These are phyloP conservation scores for Gossypium australe DNA, from an alignment of 345 rosid genomes.

Conservation along the genomic window DNA sequence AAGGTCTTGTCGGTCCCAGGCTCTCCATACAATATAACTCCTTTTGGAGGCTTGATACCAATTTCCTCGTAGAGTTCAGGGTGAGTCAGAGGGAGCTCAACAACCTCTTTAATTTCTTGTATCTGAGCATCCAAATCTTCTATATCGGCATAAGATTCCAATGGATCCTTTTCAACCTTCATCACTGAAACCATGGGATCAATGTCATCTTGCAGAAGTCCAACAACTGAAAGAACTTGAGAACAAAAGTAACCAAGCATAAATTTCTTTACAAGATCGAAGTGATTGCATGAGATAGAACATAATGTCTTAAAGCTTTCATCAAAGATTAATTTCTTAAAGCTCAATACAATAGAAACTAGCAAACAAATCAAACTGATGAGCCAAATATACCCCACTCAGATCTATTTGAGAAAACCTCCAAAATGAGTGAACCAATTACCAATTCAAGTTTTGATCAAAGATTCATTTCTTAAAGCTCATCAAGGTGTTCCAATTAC, in stretches of 20 bases:
- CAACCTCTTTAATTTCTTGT: conserved; percentile 98
- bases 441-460: neutral
- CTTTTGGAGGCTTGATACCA: conserved; percentile 97
- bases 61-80: conserved; percentile 98
- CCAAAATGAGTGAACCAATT: neutral
- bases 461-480: neutral
- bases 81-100: conserved; percentile 96
- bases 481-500: neutral
- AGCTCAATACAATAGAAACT: no score
- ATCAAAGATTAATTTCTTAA: no score
- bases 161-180: conserved; percentile 99
- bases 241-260: neutral
- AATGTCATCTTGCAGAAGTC: conserved; percentile 91
- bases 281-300: neutral
- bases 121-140: conserved; percentile 99
- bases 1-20: conserved; percentile 97
- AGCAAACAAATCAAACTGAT: no score
- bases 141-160: conserved; percentile 95
- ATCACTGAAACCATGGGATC: conserved; percentile 99
- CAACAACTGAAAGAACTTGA: conserved; percentile 92
- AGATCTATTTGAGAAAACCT: neutral
- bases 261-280: neutral
- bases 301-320: neutral
- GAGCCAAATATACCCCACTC: no score
- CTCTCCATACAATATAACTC: conserved; percentile 95